Conservation (phyloP, 192 early-diverging fungal species). For the Neocallimastix lanati region DNA sequence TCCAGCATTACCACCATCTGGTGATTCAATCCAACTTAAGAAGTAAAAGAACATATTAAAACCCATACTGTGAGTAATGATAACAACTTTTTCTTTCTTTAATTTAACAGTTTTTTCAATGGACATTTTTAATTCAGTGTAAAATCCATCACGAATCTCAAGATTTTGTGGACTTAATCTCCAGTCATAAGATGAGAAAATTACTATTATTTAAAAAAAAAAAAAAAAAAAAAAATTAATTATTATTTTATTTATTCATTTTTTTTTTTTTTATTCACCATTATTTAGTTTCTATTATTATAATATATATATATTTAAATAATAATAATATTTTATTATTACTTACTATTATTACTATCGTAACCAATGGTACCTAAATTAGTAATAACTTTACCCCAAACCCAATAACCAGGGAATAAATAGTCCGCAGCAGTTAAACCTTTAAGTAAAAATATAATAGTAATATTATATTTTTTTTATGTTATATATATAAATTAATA, state of each 20-base stretch:
- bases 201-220: not conserved
- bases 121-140: conserved; percentile 48
- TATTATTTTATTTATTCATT: no score
- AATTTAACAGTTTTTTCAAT: conserved; percentile 39
- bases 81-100: conserved; percentile 29
- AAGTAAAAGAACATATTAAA: conserved; percentile 58
- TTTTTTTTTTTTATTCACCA: no score
- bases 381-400: not conserved
- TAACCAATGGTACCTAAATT: not conserved
- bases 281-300: no score
- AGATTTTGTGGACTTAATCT: conserved; percentile 57
- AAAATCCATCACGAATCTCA: conserved; percentile 65
- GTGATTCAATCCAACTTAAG: conserved; percentile 65
- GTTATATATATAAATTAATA: not conserved
- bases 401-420: not conserved
- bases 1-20: conserved; percentile 46
- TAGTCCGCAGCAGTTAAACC: not conserved
- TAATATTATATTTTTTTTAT: no score
- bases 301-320: no score
- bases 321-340: no score
- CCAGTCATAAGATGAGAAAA: conserved; percentile 17
- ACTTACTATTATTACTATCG: not conserved
- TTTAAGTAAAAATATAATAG: not conserved
- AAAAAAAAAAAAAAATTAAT: not conserved
- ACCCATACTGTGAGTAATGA: conserved; percentile 51